Evolutionary conservation across 2,329 filamentous ascomycete species (phyloP), one percentile per base, ranked within the genome.

Genomic region (Colletotrichum gloeosporioides): DNA sequence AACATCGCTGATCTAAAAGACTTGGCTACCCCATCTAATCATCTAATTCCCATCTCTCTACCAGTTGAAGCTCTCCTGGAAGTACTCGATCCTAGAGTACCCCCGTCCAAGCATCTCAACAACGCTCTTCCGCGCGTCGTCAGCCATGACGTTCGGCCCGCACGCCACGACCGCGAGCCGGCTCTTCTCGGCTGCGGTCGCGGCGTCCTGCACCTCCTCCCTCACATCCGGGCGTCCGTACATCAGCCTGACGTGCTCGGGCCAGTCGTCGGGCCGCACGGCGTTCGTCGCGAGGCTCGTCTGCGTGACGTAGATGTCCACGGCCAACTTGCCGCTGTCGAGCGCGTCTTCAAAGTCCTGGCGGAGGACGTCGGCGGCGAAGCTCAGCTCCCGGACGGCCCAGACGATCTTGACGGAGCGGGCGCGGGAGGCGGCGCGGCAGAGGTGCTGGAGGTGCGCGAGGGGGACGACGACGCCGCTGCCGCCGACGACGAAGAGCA

Each of bases 11-110:
- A 64, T 29, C 32, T 57, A 29, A 53, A 53, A 49, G 4, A 49
- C 44, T 53, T 22, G 44, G 44, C 44, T 13, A 53, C 2, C 44
- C 44, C 44, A 3, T 53, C 10, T 53, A 53, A 53, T 53, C 44
- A 53, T 53, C 44, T 22, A 39, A 29, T 13, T 22, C 59, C 7
- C 12, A 32, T 55, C 29, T 49, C 25, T 22, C 4, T 79, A 88
- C 86, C 86, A 88, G 29, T 84, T 84, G 44, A 88, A 88, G 6
- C 82, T 85, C 78, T 88, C 86, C 32, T 88, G 85, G 71, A 87
- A 87, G 49, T 87, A 88, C 15, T 87, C 84, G 69, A 87, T 77
- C 27, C 77, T 68, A 9, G 77, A 78, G 10, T 77, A 78, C 0
- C 81, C 81, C 8, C 77, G 76, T 3, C 76, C 77, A 22, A 88